These are phyloP conservation scores for Suillus clintonianus DNA, from an alignment of 768 basidiomycete genomes.

Conservation along the genomic window DNA sequence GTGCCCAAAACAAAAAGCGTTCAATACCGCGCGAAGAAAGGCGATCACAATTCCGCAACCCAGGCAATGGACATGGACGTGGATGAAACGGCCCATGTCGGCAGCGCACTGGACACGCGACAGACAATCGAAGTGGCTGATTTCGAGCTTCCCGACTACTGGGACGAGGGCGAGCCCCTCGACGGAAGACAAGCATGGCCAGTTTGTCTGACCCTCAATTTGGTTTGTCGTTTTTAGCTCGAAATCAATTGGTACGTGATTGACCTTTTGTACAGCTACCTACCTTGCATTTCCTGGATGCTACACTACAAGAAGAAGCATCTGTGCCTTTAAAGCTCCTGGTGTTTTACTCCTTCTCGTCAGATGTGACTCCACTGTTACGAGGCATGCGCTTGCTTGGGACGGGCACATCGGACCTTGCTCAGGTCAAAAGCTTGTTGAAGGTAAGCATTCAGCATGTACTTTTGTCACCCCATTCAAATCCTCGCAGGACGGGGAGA, in stretches of 20 bases:
- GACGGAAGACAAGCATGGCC: conserved; percentile 70
- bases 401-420: conserved; percentile 53
- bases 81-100: conserved; percentile 35
- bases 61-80: conserved; percentile 66
- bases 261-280: conserved; percentile 47
- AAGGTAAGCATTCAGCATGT: conserved; percentile 42
- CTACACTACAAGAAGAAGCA: conserved; percentile 69
- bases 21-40: conserved; percentile 58
- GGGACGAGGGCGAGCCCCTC: conserved; percentile 79
- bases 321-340: conserved; percentile 63
- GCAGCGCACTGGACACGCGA: conserved; percentile 63
- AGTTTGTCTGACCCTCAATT: conserved; percentile 73
- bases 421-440: conserved; percentile 52
- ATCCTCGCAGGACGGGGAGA: conserved; percentile 63
- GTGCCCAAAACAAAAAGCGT: conserved; percentile 74
- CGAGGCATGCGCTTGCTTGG: conserved; percentile 71
- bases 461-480: conserved; percentile 42
- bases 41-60: conserved; percentile 26
- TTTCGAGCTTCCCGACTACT: conserved; percentile 85
- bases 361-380: conserved; percentile 39
- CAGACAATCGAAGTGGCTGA: conserved; percentile 56
- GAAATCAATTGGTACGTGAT: background rate
- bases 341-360: conserved; percentile 62
- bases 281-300: conserved; percentile 71
- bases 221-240: conserved; percentile 47